Conservation (phyloP, 805 yeast genomes). For the Lipomyces oligophaga region DNA sequence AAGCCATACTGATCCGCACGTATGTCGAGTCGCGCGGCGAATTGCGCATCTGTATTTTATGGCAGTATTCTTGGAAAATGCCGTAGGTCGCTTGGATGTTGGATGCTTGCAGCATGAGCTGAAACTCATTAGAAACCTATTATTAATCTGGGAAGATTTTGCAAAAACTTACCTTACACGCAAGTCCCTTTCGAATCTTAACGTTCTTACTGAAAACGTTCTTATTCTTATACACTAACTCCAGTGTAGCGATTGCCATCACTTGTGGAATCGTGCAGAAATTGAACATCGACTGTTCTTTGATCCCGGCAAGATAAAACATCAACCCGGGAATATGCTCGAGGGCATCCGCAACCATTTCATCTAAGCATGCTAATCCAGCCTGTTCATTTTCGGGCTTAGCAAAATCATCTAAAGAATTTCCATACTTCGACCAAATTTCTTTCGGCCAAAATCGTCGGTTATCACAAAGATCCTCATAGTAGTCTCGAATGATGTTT, state of each 20-base stretch:
- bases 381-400: conserved; percentile 45
- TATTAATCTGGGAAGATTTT: no score
- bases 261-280: conserved; percentile 98
- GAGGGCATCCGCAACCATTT: conserved; percentile 74
- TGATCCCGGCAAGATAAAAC: conserved; percentile 66
- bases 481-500: conserved; percentile 90
- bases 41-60: conserved; percentile 73
- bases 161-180: conserved; percentile 38
- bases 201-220: conserved; percentile 65
- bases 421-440: conserved; percentile 82
- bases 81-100: conserved; percentile 69
- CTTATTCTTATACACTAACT: conserved; percentile 77
- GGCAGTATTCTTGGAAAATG: conserved; percentile 71
- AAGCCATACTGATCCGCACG: conserved; percentile 72
- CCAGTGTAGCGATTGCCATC: conserved; percentile 95
- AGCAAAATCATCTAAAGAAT: conserved; percentile 54
- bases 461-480: conserved; percentile 87
- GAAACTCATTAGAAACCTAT: conserved; percentile 13
- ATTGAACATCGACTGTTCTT: conserved; percentile 77
- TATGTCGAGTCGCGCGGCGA: conserved; percentile 82
- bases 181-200: conserved; percentile 86
- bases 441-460: conserved; percentile 96
- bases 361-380: conserved; percentile 75
- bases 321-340: conserved; percentile 73
- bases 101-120: conserved; percentile 67